Evolutionary conservation across 768 basidiomycete species (phyloP).

Genomic region (Boletus pseudo-olivaceus): DNA sequence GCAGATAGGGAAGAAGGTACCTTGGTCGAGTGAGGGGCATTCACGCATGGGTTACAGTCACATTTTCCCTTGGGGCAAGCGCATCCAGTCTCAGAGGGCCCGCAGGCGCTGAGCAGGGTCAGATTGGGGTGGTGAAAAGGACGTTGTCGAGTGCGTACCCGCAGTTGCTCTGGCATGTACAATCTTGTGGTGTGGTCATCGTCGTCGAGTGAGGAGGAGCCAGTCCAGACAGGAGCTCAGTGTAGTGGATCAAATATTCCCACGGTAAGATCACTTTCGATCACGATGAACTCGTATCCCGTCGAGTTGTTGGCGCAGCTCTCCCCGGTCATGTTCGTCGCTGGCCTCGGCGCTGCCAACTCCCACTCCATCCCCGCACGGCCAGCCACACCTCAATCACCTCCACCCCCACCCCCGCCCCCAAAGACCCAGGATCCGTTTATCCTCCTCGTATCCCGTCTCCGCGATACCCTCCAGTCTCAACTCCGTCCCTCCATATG

Average conservation of each 20-base stretch:
- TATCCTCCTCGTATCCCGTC: conserved; percentile 48
- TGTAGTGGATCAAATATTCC: neutral
- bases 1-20: neutral
- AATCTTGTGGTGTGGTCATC: conserved; percentile 22
- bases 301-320: conserved; percentile 85
- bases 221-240: neutral
- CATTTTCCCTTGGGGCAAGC: conserved; percentile 30
- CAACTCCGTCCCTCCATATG: conserved; percentile 67
- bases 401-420: conserved; percentile 18
- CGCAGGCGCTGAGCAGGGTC: conserved; percentile 25
- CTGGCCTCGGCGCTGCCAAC: conserved; percentile 50
- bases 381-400: neutral
- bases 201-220: neutral
- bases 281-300: conserved; percentile 87
- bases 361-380: neutral
- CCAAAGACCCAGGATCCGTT: conserved; percentile 57
- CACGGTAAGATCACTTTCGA: neutral
- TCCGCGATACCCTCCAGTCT: conserved; percentile 64
- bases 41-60: conserved; percentile 29
- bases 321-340: conserved; percentile 92
- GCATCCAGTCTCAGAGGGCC: conserved; percentile 31
- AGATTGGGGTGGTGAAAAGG: neutral
- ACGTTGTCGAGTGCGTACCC: conserved; percentile 13
- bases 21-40: conserved; percentile 26
- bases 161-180: conserved; percentile 31